Base-by-base conservation (phyloP, 2,329 filamentous ascomycete species). In the Fusarium xylarioides region DNA sequence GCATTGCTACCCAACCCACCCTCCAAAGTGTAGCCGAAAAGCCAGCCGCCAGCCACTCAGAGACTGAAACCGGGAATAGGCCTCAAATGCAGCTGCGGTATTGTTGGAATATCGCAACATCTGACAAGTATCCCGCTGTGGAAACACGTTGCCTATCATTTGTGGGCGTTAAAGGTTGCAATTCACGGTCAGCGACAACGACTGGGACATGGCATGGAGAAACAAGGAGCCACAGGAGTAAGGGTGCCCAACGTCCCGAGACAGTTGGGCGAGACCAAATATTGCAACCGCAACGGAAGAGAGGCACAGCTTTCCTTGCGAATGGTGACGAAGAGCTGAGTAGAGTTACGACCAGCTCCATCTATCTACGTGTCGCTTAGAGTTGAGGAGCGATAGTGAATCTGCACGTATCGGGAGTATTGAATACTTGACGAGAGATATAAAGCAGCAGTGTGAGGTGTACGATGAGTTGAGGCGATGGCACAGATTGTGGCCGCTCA, bases 1-100 rank as follows among this genome's bases (percentile, higher is more conserved):
- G 81, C 81, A 78, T 83, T 81, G 81, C 75, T 83, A 81, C 81
- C 81, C 81, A 82, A 83, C 79, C 66, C 71, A 74, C 71, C 71
- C 74, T 70, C 70, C 63, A 64, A 63, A 65, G 63, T 42, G 43
- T n/a, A 60, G 23, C 52, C 58, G 63, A 58, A 56, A 60, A 60
- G 61, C 38, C 71, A 70, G 53, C 54, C 44, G n/a, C 42, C 61
- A 73, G 62, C 60, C 54, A 63, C 65, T 60, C 50, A 63, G 58
- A 43, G 35, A 61, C 61, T 58, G 49, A 63, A 58, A 46, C 32
- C 44, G 30, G 40, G 57, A 55, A 46, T 66, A 61, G 68, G 58
- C 64, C 68, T 72, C 65, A 63, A 65, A 58, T 76, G 70, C 66
- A 77, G 66, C 70, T 77, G 72, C 71, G 70, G 72, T 67, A 74